These are phyloP conservation scores for Fusarium mangiferae DNA, from an alignment of 2,329 filamentous ascomycete genomes.

Conservation along the genomic window DNA sequence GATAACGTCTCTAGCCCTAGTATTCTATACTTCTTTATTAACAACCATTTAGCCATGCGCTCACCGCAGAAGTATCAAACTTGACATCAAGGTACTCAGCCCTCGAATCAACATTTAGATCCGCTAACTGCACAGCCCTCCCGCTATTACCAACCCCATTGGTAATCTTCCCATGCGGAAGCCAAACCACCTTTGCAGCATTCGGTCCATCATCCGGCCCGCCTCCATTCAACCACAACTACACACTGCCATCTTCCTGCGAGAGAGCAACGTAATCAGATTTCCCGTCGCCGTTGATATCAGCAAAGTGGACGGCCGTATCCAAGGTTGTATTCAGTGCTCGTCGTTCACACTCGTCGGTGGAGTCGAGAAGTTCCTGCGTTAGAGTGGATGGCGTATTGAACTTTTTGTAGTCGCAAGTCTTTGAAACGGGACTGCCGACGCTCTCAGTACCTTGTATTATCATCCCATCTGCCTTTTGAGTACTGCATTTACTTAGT, in stretches of 20 bases:
- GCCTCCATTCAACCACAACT: neutral
- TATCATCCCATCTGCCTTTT: too few relatives aligned
- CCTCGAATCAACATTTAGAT: too few relatives aligned
- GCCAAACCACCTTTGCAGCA: neutral
- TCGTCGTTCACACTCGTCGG: neutral
- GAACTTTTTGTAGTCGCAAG: neutral
- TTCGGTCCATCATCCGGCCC: neutral
- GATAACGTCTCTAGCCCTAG: too few relatives aligned
- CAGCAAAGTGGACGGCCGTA: neutral
- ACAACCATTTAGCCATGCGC: too few relatives aligned
- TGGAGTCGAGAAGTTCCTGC: neutral
- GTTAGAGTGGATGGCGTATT: neutral
- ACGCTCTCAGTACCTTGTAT: too few relatives aligned
- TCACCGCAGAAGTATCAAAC: too few relatives aligned
- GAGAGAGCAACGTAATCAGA: too few relatives aligned
- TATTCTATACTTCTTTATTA: too few relatives aligned
- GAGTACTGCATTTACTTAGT: too few relatives aligned
- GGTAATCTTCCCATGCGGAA: neutral
- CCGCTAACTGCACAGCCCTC: neutral
- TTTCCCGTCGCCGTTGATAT: neutral
- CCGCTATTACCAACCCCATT: neutral
- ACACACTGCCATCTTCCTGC: neutral
- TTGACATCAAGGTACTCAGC: too few relatives aligned
- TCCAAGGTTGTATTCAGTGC: neutral
- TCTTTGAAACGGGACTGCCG: neutral